Evolutionary conservation across 495 filamentous ascomycete species (phyloP).

Genomic region (Trichoderma asperelloides): DNA sequence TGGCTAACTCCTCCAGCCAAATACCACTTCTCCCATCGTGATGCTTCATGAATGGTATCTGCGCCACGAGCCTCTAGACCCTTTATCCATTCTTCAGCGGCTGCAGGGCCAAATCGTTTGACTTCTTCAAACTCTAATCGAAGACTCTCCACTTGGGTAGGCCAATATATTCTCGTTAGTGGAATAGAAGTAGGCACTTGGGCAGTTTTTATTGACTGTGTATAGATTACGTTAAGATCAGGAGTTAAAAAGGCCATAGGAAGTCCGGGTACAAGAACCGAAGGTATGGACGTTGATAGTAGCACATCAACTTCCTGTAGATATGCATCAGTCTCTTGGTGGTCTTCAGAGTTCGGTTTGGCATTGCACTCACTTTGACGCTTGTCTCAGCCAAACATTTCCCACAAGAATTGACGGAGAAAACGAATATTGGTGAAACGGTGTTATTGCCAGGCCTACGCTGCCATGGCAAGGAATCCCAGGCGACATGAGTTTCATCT

Average conservation of each 20-base stretch:
- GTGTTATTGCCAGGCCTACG: slow-evolving; percentile 43
- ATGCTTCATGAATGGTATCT: slow-evolving; percentile 43
- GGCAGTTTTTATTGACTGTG: slow-evolving; percentile 38
- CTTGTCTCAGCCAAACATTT: slow-evolving; percentile 48
- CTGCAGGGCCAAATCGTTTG: slow-evolving; percentile 48
- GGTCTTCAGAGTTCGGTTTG: slow-evolving; percentile 11
- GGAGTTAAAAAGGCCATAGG: slow-evolving; percentile 55
- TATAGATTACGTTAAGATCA: slow-evolving; percentile 45
- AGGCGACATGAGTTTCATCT: slow-evolving; percentile 11
- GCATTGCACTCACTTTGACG: slow-evolving; percentile 44
- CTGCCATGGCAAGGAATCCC: slow-evolving; percentile 33
- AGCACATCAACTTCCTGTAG: slow-evolving; percentile 57
- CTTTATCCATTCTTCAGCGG: slow-evolving; percentile 66
- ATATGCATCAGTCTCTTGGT: slow-evolving; percentile 12
- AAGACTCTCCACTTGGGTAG: slow-evolving; percentile 46
- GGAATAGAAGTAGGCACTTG: slow-evolving; percentile 36
- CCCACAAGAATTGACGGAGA: slow-evolving; percentile 53
- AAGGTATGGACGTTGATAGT: slow-evolving; percentile 47
- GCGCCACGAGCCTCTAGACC: slow-evolving; percentile 54
- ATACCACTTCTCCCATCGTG: slow-evolving; percentile 66
- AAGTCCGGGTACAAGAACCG: slow-evolving; percentile 49
- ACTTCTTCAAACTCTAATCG: slow-evolving; percentile 48
- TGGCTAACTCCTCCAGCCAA: slow-evolving; percentile 33
- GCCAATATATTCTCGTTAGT: slow-evolving; percentile 53
- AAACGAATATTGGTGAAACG: slow-evolving; percentile 54